Percentiles rank a stretch among this genome's conserved stretches.
Evolutionary conservation across 1,284 basidiomycete species (phyloP).

Genomic region (Cerioporus squamosus): DNA sequence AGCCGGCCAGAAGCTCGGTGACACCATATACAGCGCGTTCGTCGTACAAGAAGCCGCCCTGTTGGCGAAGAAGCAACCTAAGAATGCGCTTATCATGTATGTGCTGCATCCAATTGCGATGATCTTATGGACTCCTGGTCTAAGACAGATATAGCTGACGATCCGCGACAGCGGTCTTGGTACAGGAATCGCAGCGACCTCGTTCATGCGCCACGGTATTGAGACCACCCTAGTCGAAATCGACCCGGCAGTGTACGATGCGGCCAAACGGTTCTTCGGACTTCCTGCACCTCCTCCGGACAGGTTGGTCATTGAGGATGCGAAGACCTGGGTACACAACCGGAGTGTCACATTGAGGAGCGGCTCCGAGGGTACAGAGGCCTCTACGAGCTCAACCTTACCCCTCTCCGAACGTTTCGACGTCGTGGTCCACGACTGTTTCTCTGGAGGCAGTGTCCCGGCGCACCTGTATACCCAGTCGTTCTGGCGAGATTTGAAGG

Average conservation of each 20-base stretch:
- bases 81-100: conserved; percentile 76
- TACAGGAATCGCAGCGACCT: conserved; percentile 77
- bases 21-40: conserved; percentile 86
- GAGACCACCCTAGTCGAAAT: conserved; percentile 82
- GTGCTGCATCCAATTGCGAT: conserved; percentile 26
- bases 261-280: conserved; percentile 78
- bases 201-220: conserved; percentile 71
- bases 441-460: conserved; percentile 88
- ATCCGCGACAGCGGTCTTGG: conserved; percentile 74
- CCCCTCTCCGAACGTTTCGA: conserved; percentile 53
- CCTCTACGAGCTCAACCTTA: background rate
- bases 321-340: conserved; percentile 62
- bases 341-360: conserved; percentile 36
- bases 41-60: conserved; percentile 84
- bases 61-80: conserved; percentile 50
- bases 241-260: conserved; percentile 86
- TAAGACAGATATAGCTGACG: conserved; percentile 8
- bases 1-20: conserved; percentile 59
- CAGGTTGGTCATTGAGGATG: conserved; percentile 77
- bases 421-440: conserved; percentile 88
- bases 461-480: conserved; percentile 80
- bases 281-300: conserved; percentile 62
- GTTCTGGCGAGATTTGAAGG: conserved; percentile 78
- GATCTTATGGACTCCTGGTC: background rate
- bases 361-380: conserved; percentile 16